A percentile compares a stretch with the other conserved stretches of the same genome.
phyloP scores from a whole-genome alignment of 2,329 filamentous ascomycete species.

The Alternaria ventricosa region DNA sequence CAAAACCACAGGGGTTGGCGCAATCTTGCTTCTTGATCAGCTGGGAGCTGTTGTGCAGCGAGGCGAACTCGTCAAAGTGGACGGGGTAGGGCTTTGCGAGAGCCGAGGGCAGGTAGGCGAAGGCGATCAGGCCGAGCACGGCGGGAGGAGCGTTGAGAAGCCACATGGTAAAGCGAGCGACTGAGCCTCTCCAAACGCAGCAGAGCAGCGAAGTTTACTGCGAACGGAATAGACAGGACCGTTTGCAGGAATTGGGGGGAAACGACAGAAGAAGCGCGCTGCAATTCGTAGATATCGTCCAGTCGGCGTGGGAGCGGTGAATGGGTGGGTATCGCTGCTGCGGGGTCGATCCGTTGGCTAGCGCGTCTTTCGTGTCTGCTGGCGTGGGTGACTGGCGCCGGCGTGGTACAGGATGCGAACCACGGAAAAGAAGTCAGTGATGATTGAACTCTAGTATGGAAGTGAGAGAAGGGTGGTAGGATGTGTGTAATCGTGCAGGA shows the following conservation, averaged over 20 bases:
- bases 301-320: conserved; percentile 20
- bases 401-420: not conserved
- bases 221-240: conserved; percentile 10
- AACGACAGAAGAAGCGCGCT: conserved; percentile 1
- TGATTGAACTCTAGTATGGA: not conserved
- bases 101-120: conserved; percentile 60
- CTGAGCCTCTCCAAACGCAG: conserved; percentile 13
- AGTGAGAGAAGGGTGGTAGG: conserved; percentile 1
- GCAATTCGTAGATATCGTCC: conserved; percentile 3
- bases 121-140: conserved; percentile 57
- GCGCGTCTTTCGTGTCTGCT: conserved; percentile 12
- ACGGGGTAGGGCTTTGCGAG: conserved; percentile 48
- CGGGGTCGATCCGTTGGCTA: conserved; percentile 25
- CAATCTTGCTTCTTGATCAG: conserved; percentile 30
- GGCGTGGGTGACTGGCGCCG: conserved; percentile 3
- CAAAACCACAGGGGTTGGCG: conserved; percentile 40
- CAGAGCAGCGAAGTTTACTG: conserved; percentile 1
- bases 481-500: conserved; percentile 23
- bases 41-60: conserved; percentile 41
- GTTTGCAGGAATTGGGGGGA: conserved; percentile 10
- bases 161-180: conserved; percentile 30
- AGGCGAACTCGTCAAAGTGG: conserved; percentile 33
- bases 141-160: conserved; percentile 71
- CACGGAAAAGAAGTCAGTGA: conserved; percentile 17
- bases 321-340: conserved; percentile 16